Percentiles rank a stretch among this genome's conserved stretches.
These are phyloP conservation scores for Jatropha curcas DNA, from an alignment of 345 rosid genomes.

Conservation along the genomic window DNA sequence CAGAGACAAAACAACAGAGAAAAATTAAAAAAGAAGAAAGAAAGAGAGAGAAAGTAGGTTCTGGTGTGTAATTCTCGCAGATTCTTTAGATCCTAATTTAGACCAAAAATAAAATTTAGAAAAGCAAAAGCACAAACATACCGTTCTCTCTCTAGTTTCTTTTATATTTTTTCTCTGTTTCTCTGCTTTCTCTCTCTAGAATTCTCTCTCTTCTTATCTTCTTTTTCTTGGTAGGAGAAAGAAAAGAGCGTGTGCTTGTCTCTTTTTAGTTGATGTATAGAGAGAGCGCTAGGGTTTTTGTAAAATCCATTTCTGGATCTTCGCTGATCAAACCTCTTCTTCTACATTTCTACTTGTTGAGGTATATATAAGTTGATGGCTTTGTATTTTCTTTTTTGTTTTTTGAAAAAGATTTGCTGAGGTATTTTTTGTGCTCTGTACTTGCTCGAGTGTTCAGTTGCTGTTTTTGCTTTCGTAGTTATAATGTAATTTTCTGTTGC, in stretches of 20 bases:
- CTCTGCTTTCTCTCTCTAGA: conserved; percentile 20
- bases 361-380: neutral
- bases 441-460: neutral
- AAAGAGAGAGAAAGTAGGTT: conserved; percentile 13
- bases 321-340: conserved; percentile 1
- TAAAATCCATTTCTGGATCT: conserved; percentile 4
- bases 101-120: conserved; percentile 18
- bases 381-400: conserved; percentile 16
- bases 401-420: neutral
- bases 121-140: conserved; percentile 19
- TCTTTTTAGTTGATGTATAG: neutral
- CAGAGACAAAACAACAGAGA: conserved; percentile 4
- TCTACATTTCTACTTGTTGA: neutral
- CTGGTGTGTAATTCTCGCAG: conserved; percentile 28
- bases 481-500: conserved; percentile 14
- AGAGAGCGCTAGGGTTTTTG: neutral
- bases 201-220: conserved; percentile 12
- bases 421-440: neutral
- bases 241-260: neutral
- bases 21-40: neutral
- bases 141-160: neutral
- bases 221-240: conserved; percentile 4
- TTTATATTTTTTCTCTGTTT: neutral
- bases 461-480: conserved; percentile 14
- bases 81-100: conserved; percentile 43